Evolutionary conservation across 441 rosid genomes (phyloP).

Genomic region (Isatis lusitanica): DNA sequence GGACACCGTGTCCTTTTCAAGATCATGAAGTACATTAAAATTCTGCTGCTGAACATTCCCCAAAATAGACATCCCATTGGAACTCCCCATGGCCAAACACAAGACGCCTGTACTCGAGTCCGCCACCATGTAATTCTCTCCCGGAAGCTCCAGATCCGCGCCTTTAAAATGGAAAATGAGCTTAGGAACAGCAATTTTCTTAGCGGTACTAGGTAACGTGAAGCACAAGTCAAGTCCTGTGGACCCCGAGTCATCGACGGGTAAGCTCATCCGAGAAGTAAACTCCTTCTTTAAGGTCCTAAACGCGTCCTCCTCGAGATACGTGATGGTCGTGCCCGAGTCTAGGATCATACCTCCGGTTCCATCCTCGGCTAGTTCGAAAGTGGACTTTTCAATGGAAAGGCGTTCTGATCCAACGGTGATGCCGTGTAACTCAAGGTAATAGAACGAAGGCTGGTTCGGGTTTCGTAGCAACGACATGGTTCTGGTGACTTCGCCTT

Average conservation of each 20-base stretch:
- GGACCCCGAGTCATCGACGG: slow-evolving; percentile 49
- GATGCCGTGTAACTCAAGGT: slow-evolving; percentile 36
- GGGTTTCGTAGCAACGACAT: slow-evolving; percentile 34
- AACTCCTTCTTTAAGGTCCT: slow-evolving; percentile 23
- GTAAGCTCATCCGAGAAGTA: slow-evolving; percentile 45
- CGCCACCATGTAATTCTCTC: slow-evolving; percentile 75
- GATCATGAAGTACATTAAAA: slow-evolving; percentile 70
- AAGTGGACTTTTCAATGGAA: slow-evolving; percentile 24
- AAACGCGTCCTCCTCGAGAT: slow-evolving; percentile 32
- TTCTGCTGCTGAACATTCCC: slow-evolving; percentile 96
- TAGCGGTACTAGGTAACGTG: slow-evolving; percentile 43
- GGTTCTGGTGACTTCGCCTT: slow-evolving; percentile 8
- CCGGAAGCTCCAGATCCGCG: slow-evolving; percentile 76
- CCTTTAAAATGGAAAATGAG: slow-evolving; percentile 74
- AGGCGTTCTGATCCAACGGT: slow-evolving; percentile 38
- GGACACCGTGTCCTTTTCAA: slow-evolving; percentile 62
- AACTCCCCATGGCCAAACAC: slow-evolving; percentile 88
- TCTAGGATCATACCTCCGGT: slow-evolving; percentile 40
- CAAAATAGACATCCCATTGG: slow-evolving; percentile 77
- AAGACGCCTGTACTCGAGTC: slow-evolving; percentile 56
- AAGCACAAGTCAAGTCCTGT: slow-evolving; percentile 89
- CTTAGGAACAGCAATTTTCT: slow-evolving; percentile 59
- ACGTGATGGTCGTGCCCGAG: slow-evolving; percentile 38
- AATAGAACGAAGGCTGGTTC: slow-evolving; percentile 34
- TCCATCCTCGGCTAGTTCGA: slow-evolving; percentile 33